Evolutionary conservation across 768 basidiomycete genomes (phyloP).

Genomic region (Amanita rimosa): DNA sequence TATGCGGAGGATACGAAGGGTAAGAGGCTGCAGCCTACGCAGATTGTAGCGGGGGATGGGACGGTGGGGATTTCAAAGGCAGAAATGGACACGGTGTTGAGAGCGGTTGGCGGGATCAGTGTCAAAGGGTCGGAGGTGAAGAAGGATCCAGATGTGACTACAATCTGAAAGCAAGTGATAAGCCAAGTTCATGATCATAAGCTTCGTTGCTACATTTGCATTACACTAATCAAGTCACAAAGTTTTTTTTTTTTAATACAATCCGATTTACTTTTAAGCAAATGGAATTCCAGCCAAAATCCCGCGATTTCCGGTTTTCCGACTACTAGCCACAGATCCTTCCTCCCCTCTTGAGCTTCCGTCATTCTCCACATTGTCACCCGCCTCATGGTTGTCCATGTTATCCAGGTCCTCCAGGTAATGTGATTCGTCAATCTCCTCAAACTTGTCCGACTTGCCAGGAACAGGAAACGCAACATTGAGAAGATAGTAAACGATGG

Average conservation of each 20-base stretch:
- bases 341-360: not conserved
- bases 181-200: no score
- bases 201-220: no score
- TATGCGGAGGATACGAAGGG: constrained; percentile 70
- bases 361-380: not conserved
- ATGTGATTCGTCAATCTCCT: constrained; percentile 33
- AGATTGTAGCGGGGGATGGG: constrained; percentile 4
- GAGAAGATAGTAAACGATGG: constrained; percentile 48
- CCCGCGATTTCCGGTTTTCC: no score
- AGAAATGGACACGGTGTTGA: constrained; percentile 6
- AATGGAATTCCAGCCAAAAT: no score
- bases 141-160: constrained; percentile 3
- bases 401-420: not conserved
- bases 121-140: constrained; percentile 1
- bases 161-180: no score
- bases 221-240: no score
- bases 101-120: constrained; percentile 3
- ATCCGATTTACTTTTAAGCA: no score
- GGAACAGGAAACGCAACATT: constrained; percentile 49
- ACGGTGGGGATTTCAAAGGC: not conserved
- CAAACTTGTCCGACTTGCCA: constrained; percentile 35
- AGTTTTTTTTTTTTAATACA: no score
- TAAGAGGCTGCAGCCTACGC: constrained; percentile 29
- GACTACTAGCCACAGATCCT: no score
- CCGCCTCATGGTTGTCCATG: not conserved